These are phyloP conservation scores for Fonsecaea nubica DNA, from an alignment of 2,329 filamentous ascomycete species.

Conservation along the genomic window DNA sequence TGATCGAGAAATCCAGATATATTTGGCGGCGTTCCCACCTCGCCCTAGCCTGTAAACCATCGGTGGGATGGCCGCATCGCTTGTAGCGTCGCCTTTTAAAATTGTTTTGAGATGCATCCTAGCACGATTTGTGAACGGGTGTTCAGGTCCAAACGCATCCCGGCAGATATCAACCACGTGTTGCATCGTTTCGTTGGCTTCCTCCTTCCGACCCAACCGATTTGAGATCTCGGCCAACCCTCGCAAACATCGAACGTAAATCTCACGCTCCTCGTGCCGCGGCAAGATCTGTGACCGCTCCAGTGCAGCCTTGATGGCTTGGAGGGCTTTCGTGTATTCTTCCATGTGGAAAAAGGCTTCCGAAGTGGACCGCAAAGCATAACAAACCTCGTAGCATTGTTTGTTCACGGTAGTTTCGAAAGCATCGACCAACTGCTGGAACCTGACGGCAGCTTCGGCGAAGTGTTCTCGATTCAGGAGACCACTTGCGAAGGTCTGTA, in stretches of 20 bases:
- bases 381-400: conserved; percentile 39
- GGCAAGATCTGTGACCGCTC: conserved; percentile 35
- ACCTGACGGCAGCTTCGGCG: conserved; percentile 38
- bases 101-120: conserved; percentile 41
- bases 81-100: conserved; percentile 33
- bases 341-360: conserved; percentile 40
- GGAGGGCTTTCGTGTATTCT: conserved; percentile 35
- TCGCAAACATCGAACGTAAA: conserved; percentile 40
- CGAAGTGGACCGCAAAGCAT: conserved; percentile 38
- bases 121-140: conserved; percentile 39
- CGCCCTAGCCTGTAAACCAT: conserved; percentile 40
- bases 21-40: conserved; percentile 39
- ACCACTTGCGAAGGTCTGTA: conserved; percentile 40
- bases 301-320: conserved; percentile 37
- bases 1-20: conserved; percentile 39
- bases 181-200: conserved; percentile 39
- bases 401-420: conserved; percentile 38
- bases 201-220: conserved; percentile 34
- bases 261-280: conserved; percentile 38
- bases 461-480: conserved; percentile 39
- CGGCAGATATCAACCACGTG: conserved; percentile 39
- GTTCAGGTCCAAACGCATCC: conserved; percentile 39
- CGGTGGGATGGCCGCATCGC: conserved; percentile 35
- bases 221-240: conserved; percentile 39
- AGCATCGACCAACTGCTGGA: conserved; percentile 40